These are phyloP conservation scores for Aspergillus hiratsukae DNA, from an alignment of 2,329 filamentous ascomycete genomes.

Conservation along the genomic window DNA sequence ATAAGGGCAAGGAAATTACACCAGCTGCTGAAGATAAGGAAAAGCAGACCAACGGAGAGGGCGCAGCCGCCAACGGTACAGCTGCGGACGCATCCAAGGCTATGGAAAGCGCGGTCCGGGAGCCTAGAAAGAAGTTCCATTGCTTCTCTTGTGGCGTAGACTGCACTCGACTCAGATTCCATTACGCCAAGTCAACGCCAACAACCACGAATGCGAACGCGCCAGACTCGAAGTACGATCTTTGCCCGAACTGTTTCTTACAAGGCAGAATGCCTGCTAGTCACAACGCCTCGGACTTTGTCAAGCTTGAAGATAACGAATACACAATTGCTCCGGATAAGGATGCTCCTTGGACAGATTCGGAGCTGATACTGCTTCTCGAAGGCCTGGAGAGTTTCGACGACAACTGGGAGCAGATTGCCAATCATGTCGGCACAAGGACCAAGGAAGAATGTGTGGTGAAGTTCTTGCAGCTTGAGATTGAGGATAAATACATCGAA, in stretches of 20 bases:
- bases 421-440: constrained; percentile 85
- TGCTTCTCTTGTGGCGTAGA: constrained; percentile 92
- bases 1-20: constrained; percentile 78
- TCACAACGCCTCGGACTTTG: constrained; percentile 74
- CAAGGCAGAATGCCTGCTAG: constrained; percentile 78
- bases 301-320: constrained; percentile 81
- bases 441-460: constrained; percentile 94
- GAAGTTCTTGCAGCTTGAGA: constrained; percentile 93
- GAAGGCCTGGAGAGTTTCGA: constrained; percentile 91
- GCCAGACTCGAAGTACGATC: constrained; percentile 68
- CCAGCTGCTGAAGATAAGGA: constrained; percentile 64
- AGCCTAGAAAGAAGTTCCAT: constrained; percentile 63
- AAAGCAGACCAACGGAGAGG: constrained; percentile 66
- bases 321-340: constrained; percentile 75
- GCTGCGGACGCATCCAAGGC: constrained; percentile 59
- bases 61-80: constrained; percentile 60
- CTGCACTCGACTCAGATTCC: constrained; percentile 69
- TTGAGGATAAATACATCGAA: constrained; percentile 95
- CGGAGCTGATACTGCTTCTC: constrained; percentile 80
- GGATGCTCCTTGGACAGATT: constrained; percentile 85
- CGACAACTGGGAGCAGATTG: constrained; percentile 91
- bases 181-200: constrained; percentile 62
- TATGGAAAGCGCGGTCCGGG: constrained; percentile 56
- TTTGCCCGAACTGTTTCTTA: constrained; percentile 87
- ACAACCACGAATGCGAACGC: constrained; percentile 52